These are phyloP conservation scores for Echium plantagineum DNA, from an alignment of 257 asterid species.

Conservation along the genomic window DNA sequence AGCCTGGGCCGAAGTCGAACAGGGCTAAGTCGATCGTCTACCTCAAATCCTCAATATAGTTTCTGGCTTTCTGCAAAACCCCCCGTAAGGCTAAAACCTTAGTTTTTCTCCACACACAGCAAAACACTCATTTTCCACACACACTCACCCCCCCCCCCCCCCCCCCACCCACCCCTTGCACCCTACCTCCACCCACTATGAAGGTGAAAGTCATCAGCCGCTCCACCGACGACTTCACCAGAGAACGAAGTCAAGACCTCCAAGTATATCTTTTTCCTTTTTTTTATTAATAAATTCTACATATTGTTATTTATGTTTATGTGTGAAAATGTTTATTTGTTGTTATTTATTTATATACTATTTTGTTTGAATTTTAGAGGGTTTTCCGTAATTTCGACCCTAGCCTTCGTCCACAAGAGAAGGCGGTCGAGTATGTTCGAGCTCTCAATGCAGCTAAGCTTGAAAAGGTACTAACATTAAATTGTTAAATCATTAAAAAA, in stretches of 20 bases:
- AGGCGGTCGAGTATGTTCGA: slow-evolving; percentile 77
- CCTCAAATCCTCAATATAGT: too few relatives aligned
- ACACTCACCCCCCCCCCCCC: too few relatives aligned
- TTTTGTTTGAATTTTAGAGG: slow-evolving; percentile 29
- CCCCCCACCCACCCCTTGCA: too few relatives aligned
- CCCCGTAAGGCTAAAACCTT: too few relatives aligned
- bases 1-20: too few relatives aligned
- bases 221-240: slow-evolving; percentile 77
- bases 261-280: slow-evolving; percentile 43
- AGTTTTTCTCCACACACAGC: too few relatives aligned
- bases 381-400: slow-evolving; percentile 87
- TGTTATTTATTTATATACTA: too few relatives aligned
- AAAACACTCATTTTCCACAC: too few relatives aligned
- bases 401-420: slow-evolving; percentile 71
- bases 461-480: slow-evolving; percentile 43
- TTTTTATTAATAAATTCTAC: not conserved
- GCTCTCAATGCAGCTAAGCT: slow-evolving; percentile 90
- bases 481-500: too few relatives aligned
- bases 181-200: slow-evolving; percentile 29
- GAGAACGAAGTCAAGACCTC: slow-evolving; percentile 94
- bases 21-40: too few relatives aligned
- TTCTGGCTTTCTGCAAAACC: too few relatives aligned
- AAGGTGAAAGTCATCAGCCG: slow-evolving; percentile 80
- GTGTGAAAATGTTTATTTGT: not conserved
- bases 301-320: not conserved